Evolutionary conservation across 2,329 filamentous ascomycete species (phyloP).

Genomic region (Hypomyces perniciosus): DNA sequence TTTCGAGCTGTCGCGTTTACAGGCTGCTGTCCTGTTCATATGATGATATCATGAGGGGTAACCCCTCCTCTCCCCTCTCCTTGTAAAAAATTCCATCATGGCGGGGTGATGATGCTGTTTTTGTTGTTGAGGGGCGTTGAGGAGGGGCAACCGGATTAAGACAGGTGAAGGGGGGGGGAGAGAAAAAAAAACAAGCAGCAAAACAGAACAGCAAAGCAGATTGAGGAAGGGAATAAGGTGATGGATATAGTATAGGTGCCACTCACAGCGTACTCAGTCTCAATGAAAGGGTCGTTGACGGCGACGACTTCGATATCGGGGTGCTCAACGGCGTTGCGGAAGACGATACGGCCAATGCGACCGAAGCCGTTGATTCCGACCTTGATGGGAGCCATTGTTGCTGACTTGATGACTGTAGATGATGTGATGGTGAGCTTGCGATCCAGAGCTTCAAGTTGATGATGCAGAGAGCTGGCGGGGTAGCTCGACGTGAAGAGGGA

Average conservation of each 20-base stretch:
- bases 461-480: slow-evolving; percentile 10
- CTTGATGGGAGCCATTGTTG: slow-evolving; percentile 45
- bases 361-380: slow-evolving; percentile 99
- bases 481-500: slow-evolving; percentile 3
- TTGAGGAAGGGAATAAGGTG: slow-evolving; percentile 6
- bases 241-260: slow-evolving; percentile 7
- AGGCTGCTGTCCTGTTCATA: no score
- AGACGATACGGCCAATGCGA: slow-evolving; percentile 98
- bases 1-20: no score
- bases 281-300: slow-evolving; percentile 99
- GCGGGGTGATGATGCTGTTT: not conserved
- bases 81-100: not conserved
- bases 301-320: slow-evolving; percentile 86
- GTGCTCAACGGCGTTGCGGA: slow-evolving; percentile 95
- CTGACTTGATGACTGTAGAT: slow-evolving; percentile 10
- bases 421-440: slow-evolving; percentile 16
- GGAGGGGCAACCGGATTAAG: slow-evolving; percentile 11
- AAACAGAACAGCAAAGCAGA: not conserved
- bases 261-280: slow-evolving; percentile 93
- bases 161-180: no score
- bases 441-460: slow-evolving; percentile 14
- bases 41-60: no score
- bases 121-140: slow-evolving; percentile 2
- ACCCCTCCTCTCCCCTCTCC: no score
- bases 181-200: no score